These are phyloP conservation scores for Claviceps lovelessii DNA, from an alignment of 2,329 filamentous ascomycete species.

Conservation along the genomic window DNA sequence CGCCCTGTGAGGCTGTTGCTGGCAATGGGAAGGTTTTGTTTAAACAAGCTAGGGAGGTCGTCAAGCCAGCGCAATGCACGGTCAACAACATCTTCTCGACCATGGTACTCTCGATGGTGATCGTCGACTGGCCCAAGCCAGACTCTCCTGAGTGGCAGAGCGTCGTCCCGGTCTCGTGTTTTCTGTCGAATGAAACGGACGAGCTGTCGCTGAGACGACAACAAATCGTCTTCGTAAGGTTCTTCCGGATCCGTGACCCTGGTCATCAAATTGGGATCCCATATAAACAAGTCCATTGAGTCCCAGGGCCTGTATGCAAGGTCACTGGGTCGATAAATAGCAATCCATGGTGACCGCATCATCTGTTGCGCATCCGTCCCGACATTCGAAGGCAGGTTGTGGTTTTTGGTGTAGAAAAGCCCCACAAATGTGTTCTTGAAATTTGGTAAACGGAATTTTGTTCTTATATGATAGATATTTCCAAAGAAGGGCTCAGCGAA, in stretches of 20 bases:
- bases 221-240: slow-evolving; percentile 22
- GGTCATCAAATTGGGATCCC: slow-evolving; percentile 28
- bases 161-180: slow-evolving; percentile 15
- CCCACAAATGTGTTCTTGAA: slow-evolving; percentile 17
- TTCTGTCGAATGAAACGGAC: slow-evolving; percentile 23
- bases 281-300: slow-evolving; percentile 37
- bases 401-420: slow-evolving; percentile 30
- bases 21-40: slow-evolving; percentile 21
- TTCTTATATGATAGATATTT: no score
- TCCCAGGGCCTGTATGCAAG: slow-evolving; percentile 19
- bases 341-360: slow-evolving; percentile 31
- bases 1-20: slow-evolving; percentile 13
- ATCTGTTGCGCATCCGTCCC: neutral
- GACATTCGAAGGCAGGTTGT: neutral
- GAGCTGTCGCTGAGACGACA: slow-evolving; percentile 30
- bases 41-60: slow-evolving; percentile 18
- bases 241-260: slow-evolving; percentile 10
- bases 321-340: slow-evolving; percentile 30
- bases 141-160: slow-evolving; percentile 24
- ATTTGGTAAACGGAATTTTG: neutral
- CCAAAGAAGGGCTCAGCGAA: slow-evolving; percentile 5
- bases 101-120: slow-evolving; percentile 6
- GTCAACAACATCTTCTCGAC: slow-evolving; percentile 24
- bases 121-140: slow-evolving; percentile 28
- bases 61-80: slow-evolving; percentile 25